Conservation (phyloP, 768 basidiomycete genomes). For the Hygrophoropsis aurantiaca region DNA sequence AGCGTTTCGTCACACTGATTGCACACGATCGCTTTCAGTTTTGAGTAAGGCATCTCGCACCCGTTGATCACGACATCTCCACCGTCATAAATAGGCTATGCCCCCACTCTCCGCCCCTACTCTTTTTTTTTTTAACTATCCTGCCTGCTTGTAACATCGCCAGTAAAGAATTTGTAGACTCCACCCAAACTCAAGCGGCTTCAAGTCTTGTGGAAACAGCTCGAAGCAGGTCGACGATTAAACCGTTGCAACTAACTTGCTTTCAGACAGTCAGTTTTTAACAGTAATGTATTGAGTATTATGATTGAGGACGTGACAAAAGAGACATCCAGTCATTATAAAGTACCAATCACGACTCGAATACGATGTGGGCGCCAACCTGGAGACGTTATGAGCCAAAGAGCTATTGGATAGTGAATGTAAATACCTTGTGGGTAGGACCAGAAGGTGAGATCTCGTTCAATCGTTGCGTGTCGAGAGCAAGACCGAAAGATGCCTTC, state of each 20-base stretch:
- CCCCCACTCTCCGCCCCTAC: too few relatives aligned
- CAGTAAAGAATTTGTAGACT: too few relatives aligned
- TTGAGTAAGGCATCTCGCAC: background rate
- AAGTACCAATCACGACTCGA: constrained; percentile 54
- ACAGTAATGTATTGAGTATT: background rate
- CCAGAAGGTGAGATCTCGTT: constrained; percentile 67
- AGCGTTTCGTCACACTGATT: too few relatives aligned
- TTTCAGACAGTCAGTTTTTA: too few relatives aligned
- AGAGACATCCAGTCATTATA: constrained; percentile 12
- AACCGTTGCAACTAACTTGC: too few relatives aligned
- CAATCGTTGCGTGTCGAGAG: constrained; percentile 90
- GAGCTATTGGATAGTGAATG: too few relatives aligned
- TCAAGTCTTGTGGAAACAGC: too few relatives aligned
- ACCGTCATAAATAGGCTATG: too few relatives aligned
- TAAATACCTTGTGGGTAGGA: constrained; percentile 81
- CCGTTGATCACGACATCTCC: background rate
- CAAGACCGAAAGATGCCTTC: constrained; percentile 90
- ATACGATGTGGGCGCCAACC: constrained; percentile 74
- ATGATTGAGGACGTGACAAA: background rate
- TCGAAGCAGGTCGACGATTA: too few relatives aligned
- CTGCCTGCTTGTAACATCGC: too few relatives aligned
- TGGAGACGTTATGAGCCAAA: constrained; percentile 18
- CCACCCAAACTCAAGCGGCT: too few relatives aligned
- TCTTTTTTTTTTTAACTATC: too few relatives aligned
- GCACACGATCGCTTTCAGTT: background rate